These are phyloP conservation scores for Fomes fomentarius DNA, from an alignment of 1,284 basidiomycete species.

Conservation along the genomic window DNA sequence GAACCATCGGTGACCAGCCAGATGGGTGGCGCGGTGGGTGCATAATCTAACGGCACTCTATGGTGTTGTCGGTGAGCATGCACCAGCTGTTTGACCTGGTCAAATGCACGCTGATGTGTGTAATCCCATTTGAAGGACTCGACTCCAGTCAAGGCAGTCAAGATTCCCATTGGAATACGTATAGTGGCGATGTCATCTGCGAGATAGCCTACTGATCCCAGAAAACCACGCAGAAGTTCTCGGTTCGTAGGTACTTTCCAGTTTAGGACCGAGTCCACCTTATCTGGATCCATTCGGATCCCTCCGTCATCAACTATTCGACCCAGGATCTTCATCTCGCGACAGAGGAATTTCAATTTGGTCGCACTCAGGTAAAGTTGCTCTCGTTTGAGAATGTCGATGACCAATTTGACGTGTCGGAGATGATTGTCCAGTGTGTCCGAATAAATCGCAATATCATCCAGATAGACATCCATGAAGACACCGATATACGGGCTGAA, in stretches of 20 bases:
- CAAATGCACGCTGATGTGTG: conserved; percentile 32
- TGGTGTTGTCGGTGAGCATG: conserved; percentile 18
- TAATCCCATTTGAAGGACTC: conserved; percentile 23
- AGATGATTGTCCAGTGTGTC: conserved; percentile 32
- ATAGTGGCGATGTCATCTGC: conserved; percentile 21
- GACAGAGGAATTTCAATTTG: conserved; percentile 34
- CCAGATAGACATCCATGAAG: conserved; percentile 23
- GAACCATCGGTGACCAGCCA: conserved; percentile 22
- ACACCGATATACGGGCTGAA: conserved; percentile 33
- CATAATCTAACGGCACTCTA: conserved; percentile 26
- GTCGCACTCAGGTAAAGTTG: conserved; percentile 29
- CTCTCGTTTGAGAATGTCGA: conserved; percentile 27
- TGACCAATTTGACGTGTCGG: conserved; percentile 23
- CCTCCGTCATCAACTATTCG: conserved; percentile 34
- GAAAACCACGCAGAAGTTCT: conserved; percentile 26
- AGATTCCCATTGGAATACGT: conserved; percentile 26
- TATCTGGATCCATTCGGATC: conserved; percentile 35
- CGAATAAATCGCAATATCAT: conserved; percentile 38
- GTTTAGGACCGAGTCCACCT: conserved; percentile 32
- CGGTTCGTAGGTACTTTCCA: conserved; percentile 34
- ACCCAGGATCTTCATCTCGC: conserved; percentile 32
- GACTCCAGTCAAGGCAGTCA: conserved; percentile 20
- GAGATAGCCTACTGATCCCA: conserved; percentile 22
- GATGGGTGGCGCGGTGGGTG: conserved; percentile 12
- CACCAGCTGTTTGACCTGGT: conserved; percentile 27